These are phyloP conservation scores for Chalciporus sp. DNA, from an alignment of 1,284 basidiomycete species.

Conservation along the genomic window DNA sequence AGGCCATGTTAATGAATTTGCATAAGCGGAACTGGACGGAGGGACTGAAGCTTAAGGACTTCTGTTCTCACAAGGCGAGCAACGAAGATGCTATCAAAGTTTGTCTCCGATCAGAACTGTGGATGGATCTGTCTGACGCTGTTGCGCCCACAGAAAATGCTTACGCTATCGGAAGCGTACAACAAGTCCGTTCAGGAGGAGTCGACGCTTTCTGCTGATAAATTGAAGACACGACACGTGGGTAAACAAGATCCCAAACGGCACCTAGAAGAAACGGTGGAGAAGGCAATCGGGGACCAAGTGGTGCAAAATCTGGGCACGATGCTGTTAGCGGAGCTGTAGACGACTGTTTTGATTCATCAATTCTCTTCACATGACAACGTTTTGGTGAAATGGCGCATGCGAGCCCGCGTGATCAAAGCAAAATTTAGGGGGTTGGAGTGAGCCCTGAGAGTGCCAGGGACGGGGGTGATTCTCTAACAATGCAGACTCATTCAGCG, in stretches of 20 bases:
- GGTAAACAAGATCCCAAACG: constrained; percentile 98
- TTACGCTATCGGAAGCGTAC: constrained; percentile 87
- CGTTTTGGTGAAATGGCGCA: background rate
- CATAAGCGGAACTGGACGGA: constrained; percentile 99
- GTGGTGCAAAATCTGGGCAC: constrained; percentile 93
- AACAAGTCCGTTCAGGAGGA: constrained; percentile 97
- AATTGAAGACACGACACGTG: constrained; percentile 94
- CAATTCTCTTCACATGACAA: constrained; percentile 4
- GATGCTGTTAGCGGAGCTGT: constrained; percentile 88
- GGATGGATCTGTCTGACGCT: constrained; percentile 14
- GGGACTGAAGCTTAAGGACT: constrained; percentile 88
- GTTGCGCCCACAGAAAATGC: constrained; percentile 73
- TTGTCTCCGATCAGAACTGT: constrained; percentile 20
- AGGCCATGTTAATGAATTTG: constrained; percentile 97
- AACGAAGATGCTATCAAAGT: constrained; percentile 95
- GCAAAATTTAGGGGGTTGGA: background rate
- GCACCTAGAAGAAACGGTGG: constrained; percentile 95
- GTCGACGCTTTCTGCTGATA: constrained; percentile 85
- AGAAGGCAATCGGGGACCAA: constrained; percentile 94
- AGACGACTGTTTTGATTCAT: constrained; percentile 19
- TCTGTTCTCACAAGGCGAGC: constrained; percentile 79
- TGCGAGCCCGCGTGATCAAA: background rate
- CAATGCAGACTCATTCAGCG: background rate
- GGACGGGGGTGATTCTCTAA: too few relatives aligned
- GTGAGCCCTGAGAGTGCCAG: too few relatives aligned